phyloP scores from a whole-genome alignment of 2,329 filamentous ascomycete species.

The Diplocarpon mali region DNA sequence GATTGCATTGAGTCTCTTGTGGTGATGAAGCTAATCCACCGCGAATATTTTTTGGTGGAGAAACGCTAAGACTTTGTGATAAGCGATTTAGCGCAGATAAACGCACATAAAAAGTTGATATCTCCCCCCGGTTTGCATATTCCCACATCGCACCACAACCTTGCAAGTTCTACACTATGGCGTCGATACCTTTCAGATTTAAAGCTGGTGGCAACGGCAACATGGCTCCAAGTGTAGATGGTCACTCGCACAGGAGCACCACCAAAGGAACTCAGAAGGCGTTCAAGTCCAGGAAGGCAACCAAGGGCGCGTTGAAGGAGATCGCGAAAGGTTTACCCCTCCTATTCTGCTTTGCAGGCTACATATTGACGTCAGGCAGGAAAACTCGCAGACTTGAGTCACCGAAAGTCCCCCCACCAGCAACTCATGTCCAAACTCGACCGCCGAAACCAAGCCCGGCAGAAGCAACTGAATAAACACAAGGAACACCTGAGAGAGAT shows the following conservation, averaged over 20 bases:
- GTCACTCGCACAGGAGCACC: conserved; percentile 83
- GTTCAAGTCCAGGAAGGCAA: conserved; percentile 86
- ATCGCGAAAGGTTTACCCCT: conserved; percentile 58
- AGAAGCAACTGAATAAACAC: conserved; percentile 74
- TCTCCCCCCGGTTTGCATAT: conserved; percentile 7
- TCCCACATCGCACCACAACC: background rate
- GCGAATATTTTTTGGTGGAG: conserved; percentile 9
- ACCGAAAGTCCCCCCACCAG: conserved; percentile 83
- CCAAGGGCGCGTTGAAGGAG: conserved; percentile 79
- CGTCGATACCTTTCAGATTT: conserved; percentile 73
- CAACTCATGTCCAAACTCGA: conserved; percentile 97
- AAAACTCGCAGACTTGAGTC: conserved; percentile 63
- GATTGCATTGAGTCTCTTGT: no score
- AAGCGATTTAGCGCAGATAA: conserved; percentile 18
- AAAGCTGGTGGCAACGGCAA: conserved; percentile 59
- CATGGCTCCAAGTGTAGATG: conserved; percentile 60
- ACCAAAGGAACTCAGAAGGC: conserved; percentile 82
- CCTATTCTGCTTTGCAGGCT: conserved; percentile 3
- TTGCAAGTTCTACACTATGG: conserved; percentile 37
- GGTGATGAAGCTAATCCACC: background rate
- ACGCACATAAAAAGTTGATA: conserved; percentile 13
- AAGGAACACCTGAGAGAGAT: conserved; percentile 70
- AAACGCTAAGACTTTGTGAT: conserved; percentile 17
- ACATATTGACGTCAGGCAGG: conserved; percentile 37
- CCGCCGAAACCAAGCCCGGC: conserved; percentile 87